Evolutionary conservation across 2,329 filamentous ascomycete genomes (phyloP), one percentile per base, ranked within the genome.

Genomic region (Penicillium sp.): DNA sequence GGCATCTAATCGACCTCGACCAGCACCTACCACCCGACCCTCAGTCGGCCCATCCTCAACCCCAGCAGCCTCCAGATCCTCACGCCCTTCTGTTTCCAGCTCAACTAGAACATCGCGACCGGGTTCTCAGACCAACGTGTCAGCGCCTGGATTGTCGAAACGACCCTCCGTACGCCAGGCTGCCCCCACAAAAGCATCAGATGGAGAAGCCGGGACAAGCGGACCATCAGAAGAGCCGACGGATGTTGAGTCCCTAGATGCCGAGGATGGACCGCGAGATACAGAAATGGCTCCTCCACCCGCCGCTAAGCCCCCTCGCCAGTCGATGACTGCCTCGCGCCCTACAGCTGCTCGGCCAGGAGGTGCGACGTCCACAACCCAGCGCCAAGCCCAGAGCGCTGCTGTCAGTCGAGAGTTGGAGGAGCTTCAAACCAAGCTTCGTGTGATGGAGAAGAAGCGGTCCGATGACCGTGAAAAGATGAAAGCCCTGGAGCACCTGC

Each of bases 401-500:
- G 74, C 82, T 7, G 79, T 82, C 1, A 75, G 82, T 22, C 82
- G 88, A 59, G 89, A 95, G 67, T 85, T 93, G 20, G 92, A 97
- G 63, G 90, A 96, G 61, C 79, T 97, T 15, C 92, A 96, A 70
- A 87, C 90, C 0, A 97, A 96, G 70, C 77, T 97, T 2, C 86
- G 88, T 51, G 81, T 97, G 3, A 80, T 97, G 65, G 92, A 99
- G 71, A 90, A 93, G 65, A 96, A 96, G 72, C 81, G 91, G 54
- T 70, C 83, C 12, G 93, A 97, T 60, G 91, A 96, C 67, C 84
- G 91, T 20, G 92, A 97, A 64, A 90, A 90, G 69, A 73, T 96
- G 49, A 92, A 93, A 68, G 83, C 82, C 12, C 73, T 96, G 46
- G 89, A 96, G 54, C 86, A 88, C 61, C 75, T 92, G 15, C 87